phyloP scores from a whole-genome alignment of 345 rosid genomes.

The Aurinia saxatilis region DNA sequence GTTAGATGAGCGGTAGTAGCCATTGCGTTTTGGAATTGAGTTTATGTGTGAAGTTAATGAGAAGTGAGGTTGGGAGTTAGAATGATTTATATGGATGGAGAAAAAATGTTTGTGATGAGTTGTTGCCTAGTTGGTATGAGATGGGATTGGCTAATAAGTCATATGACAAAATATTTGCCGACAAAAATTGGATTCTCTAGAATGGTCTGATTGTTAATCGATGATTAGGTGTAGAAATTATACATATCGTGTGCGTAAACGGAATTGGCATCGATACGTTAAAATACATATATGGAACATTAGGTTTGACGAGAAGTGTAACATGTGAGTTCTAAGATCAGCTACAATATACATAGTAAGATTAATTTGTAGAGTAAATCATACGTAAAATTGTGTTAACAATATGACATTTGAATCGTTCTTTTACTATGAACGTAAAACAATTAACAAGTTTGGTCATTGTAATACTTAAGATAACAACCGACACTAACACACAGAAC shows the following conservation, averaged over 20 bases:
- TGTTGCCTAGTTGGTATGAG: slow-evolving; percentile 39
- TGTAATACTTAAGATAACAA: neutral
- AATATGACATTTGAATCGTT: neutral
- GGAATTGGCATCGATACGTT: neutral
- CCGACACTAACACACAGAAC: slow-evolving; percentile 17
- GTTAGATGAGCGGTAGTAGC: slow-evolving; percentile 24
- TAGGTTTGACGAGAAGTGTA: neutral
- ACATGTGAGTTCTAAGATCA: neutral
- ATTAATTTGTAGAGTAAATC: too few species aligned
- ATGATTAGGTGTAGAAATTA: neutral
- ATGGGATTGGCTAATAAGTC: slow-evolving; percentile 27
- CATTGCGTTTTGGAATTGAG: slow-evolving; percentile 35
- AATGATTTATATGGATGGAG: slow-evolving; percentile 29
- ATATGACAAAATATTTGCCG: slow-evolving; percentile 5
- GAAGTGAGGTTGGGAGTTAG: slow-evolving; percentile 10
- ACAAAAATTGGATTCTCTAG: neutral
- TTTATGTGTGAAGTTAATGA: neutral
- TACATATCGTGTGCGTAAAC: neutral
- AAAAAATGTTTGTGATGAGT: slow-evolving; percentile 18
- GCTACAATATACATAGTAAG: too few species aligned
- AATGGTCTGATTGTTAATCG: neutral
- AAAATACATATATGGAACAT: neutral
- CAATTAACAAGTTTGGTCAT: too few species aligned
- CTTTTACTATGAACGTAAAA: neutral
- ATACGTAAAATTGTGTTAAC: neutral